Percentiles rank a stretch among this genome's conserved stretches.
These are phyloP conservation scores for Beverwykella pulmonaria DNA, from an alignment of 495 filamentous ascomycete species.

Conservation along the genomic window DNA sequence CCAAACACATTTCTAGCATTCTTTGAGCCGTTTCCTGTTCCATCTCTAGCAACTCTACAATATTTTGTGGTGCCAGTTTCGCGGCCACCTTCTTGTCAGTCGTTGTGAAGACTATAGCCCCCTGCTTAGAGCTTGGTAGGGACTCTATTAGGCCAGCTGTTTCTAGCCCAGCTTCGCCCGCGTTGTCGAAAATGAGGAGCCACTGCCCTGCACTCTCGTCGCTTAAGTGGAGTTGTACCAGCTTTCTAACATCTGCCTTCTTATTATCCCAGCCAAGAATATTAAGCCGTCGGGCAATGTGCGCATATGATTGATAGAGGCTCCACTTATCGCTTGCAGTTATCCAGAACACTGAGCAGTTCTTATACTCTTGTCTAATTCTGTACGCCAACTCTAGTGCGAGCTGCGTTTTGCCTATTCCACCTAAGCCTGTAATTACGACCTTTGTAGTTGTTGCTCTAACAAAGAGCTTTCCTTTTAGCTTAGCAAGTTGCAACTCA, in stretches of 20 bases:
- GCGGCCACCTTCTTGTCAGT: conserved; percentile 21
- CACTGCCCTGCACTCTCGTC: conserved; percentile 12
- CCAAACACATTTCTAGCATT: conserved; percentile 12
- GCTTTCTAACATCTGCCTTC: conserved; percentile 24
- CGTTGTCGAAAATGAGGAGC: conserved; percentile 35
- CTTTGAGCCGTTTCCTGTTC: conserved; percentile 3
- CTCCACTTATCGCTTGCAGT: conserved; percentile 21
- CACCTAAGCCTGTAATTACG: conserved; percentile 3
- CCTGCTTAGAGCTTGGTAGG: conserved; percentile 29
- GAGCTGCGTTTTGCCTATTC: conserved; percentile 34
- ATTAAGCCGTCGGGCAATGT: conserved; percentile 20
- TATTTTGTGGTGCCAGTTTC: conserved; percentile 18
- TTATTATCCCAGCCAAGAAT: conserved; percentile 11
- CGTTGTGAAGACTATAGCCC: conserved; percentile 38
- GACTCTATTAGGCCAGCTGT: conserved; percentile 15
- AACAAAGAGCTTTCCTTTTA: conserved; percentile 2
- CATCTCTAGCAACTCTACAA: conserved; percentile 3
- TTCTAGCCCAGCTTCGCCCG: conserved; percentile 31
- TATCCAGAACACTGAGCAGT: conserved; percentile 31
- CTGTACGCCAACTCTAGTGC: conserved; percentile 27
- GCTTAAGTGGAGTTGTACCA: conserved; percentile 25
- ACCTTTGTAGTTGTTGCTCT: background rate
- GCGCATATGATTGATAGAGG: conserved; percentile 18
- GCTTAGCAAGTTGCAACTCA: conserved; percentile 3
- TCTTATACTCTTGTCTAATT: conserved; percentile 11